Evolutionary conservation across 2,329 filamentous ascomycete species (phyloP), one percentile per base, ranked within the genome.

Genomic region (Camillea tinctor): DNA sequence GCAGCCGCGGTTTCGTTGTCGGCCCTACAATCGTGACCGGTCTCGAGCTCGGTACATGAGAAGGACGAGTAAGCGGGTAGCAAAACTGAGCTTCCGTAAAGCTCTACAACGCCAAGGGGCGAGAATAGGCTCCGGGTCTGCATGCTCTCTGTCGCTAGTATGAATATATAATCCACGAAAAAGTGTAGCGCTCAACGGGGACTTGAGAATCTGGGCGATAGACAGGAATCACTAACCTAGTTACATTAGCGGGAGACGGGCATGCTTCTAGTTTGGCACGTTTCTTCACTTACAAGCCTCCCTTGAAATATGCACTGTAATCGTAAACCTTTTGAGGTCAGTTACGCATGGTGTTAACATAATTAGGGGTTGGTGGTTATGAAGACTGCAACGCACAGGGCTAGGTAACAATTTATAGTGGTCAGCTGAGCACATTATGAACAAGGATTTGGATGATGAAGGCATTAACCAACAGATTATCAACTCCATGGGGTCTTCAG

Each of bases 141-240:
- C 52, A 22, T 40, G 21, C 52, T 40, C 52, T 40, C 11, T 4
- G 21, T 40, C 24, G 9, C 24, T 20, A 20, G 21, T 22, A 5
- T 44, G 19, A 3, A 20, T 36, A n/a, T 17, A 7, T 11, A 54
- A 20, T 2, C 44, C 5, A 22, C 23, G 22, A 22, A 55, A n/a
- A 55, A 36, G 30, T 48, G 20, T 4, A 44, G 24, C 30, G 53
- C 30, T 48, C 52, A 36, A 55, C 30, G 13, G 53, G 30, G 19
- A 48, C 8, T 19, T 55, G 53, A n/a, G 36, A 55, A 55, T 55
- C 24, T 55, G 53, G n/a, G 30, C 19, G 53, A 55, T 36, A 23
- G 30, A 15, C n/a, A 3, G 53, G 19, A 23, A 54, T 23, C 5
- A 26, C 52, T n/a, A 26, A n/a, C n/a, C n/a, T n/a, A n/a, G 52